Evolutionary conservation across 257 asterid species (phyloP).

Genomic region (Cruciata laevipes): DNA sequence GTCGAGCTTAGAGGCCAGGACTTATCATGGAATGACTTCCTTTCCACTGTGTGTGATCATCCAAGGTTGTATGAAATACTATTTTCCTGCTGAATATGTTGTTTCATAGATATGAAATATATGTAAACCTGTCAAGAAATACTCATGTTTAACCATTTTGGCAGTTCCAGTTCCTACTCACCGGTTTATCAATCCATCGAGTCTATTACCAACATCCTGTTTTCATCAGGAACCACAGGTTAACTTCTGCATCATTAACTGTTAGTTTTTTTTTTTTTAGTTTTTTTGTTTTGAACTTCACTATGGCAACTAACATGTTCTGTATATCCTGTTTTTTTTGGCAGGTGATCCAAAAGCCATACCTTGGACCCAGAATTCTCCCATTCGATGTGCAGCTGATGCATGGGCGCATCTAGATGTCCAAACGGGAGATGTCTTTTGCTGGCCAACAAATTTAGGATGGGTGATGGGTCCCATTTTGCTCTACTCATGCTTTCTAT

Average conservation of each 20-base stretch:
- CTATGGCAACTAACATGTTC: slow-evolving; percentile 2
- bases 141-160: slow-evolving; percentile 14
- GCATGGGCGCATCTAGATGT: slow-evolving; percentile 59
- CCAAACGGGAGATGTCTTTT: slow-evolving; percentile 56
- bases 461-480: slow-evolving; percentile 95
- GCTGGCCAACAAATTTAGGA: slow-evolving; percentile 98
- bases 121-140: neutral
- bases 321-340: neutral
- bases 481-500: slow-evolving; percentile 68
- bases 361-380: slow-evolving; percentile 92
- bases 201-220: slow-evolving; percentile 67
- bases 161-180: slow-evolving; percentile 49
- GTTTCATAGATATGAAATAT: slow-evolving; percentile 2
- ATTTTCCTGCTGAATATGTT: neutral
- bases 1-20: slow-evolving; percentile 62
- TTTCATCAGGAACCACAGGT: slow-evolving; percentile 98
- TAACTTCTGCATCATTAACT: slow-evolving; percentile 5
- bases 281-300: neutral
- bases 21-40: slow-evolving; percentile 60
- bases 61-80: slow-evolving; percentile 38
- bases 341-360: slow-evolving; percentile 94
- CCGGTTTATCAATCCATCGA: slow-evolving; percentile 66
- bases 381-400: slow-evolving; percentile 81
- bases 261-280: neutral
- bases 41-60: slow-evolving; percentile 38